These are phyloP conservation scores for Alternaria hordeiaustralica DNA, from an alignment of 2,329 filamentous ascomycete genomes.

Conservation along the genomic window DNA sequence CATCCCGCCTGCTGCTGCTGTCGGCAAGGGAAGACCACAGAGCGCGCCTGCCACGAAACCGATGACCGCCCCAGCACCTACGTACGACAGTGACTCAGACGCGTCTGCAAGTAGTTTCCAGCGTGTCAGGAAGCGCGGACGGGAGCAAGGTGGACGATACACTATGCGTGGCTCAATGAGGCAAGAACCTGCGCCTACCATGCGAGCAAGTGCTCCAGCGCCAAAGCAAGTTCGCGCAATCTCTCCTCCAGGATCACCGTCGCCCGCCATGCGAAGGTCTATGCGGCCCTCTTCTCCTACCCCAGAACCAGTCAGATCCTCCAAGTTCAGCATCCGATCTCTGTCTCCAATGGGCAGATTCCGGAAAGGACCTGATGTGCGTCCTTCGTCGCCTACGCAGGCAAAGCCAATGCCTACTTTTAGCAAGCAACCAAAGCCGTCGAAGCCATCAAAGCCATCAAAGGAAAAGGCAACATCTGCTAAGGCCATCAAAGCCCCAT, in stretches of 20 bases:
- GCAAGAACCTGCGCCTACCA: constrained; percentile 34
- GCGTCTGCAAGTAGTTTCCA: constrained; percentile 77
- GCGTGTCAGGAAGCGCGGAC: constrained; percentile 57
- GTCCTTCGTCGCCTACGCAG: constrained; percentile 21
- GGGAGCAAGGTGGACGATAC: constrained; percentile 55
- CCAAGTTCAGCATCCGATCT: constrained; percentile 73
- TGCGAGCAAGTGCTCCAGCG: constrained; percentile 41
- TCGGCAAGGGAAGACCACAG: constrained; percentile 34
- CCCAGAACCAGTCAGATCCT: constrained; percentile 46
- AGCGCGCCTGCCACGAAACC: constrained; percentile 28
- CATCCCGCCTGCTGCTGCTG: constrained; percentile 36
- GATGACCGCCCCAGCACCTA: constrained; percentile 29
- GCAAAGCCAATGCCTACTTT: constrained; percentile 24
- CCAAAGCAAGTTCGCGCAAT: constrained; percentile 52
- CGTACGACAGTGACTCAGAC: constrained; percentile 51
- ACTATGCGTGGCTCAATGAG: constrained; percentile 80
- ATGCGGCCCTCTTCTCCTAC: constrained; percentile 42
- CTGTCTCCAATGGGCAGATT: constrained; percentile 69
- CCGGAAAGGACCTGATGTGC: constrained; percentile 44
- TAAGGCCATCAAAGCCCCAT: constrained; percentile 27
- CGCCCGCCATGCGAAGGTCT: constrained; percentile 38
- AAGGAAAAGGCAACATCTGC: constrained; percentile 25
- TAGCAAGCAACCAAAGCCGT: constrained; percentile 26
- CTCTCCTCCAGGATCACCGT: constrained; percentile 40
- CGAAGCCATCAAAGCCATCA: constrained; percentile 13